Percentiles rank a stretch among this genome's conserved stretches.
These are phyloP conservation scores for Ormosia semicastrata DNA, from an alignment of 306 rosid genomes.

Conservation along the genomic window DNA sequence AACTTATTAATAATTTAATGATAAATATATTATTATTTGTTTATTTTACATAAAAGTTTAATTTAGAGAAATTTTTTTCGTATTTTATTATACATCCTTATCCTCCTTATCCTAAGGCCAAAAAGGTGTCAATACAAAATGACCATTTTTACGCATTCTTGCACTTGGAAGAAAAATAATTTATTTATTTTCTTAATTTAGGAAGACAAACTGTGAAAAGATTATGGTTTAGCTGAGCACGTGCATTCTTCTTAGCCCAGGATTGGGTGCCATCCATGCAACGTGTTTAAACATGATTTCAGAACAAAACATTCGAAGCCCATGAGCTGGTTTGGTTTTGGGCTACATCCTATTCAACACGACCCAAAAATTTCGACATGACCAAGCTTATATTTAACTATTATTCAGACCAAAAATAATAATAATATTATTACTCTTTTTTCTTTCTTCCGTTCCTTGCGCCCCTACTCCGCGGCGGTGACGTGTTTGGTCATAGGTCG, in stretches of 20 bases:
- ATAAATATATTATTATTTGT: too few relatives aligned
- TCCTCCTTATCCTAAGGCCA: too few relatives aligned
- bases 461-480: slow-evolving; percentile 25
- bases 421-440: background rate
- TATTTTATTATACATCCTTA: background rate
- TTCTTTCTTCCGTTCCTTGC: background rate
- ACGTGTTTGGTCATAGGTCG: slow-evolving; percentile 38
- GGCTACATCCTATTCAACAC: background rate
- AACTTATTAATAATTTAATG: too few relatives aligned
- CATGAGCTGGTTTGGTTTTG: slow-evolving; percentile 8
- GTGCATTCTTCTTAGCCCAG: slow-evolving; percentile 20
- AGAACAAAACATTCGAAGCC: slow-evolving; percentile 8
- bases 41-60: too few relatives aligned
- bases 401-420: background rate
- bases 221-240: slow-evolving; percentile 14
- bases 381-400: background rate
- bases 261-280: slow-evolving; percentile 29
- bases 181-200: background rate
- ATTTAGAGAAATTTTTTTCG: too few relatives aligned
- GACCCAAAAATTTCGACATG: background rate
- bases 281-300: slow-evolving; percentile 9
- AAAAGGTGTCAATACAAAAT: background rate
- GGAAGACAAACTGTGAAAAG: background rate
- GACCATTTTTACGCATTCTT: background rate
- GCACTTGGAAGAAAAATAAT: background rate